Evolutionary conservation across 305 asterid genomes (phyloP).

Genomic region (Fraxinus floribunda): DNA sequence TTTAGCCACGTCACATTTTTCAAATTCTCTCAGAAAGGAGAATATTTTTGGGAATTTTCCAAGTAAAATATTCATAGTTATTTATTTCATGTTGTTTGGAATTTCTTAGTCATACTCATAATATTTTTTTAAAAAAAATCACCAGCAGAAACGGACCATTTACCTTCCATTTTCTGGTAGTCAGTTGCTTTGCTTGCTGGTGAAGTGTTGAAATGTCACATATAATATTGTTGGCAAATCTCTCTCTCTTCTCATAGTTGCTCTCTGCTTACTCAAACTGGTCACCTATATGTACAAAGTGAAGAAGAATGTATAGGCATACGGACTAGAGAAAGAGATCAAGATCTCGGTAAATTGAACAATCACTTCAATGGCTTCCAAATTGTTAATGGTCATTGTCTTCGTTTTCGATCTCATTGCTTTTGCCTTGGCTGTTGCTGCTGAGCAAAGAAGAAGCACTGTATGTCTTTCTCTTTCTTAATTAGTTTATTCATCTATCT

Average conservation of each 20-base stretch:
- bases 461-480: slow-evolving; percentile 23
- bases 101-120: background rate
- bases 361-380: slow-evolving; percentile 66
- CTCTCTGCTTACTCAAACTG: slow-evolving; percentile 43
- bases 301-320: slow-evolving; percentile 4
- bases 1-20: background rate
- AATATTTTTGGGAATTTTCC: background rate
- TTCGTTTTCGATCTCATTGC: slow-evolving; percentile 78
- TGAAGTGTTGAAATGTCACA: slow-evolving; percentile 23
- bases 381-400: slow-evolving; percentile 47
- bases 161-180: background rate
- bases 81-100: no score
- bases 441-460: slow-evolving; percentile 83
- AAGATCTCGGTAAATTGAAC: slow-evolving; percentile 32
- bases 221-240: background rate
- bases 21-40: background rate
- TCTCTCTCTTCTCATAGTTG: slow-evolving; percentile 1
- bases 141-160: background rate
- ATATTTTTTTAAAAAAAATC: no score
- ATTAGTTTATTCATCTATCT: background rate
- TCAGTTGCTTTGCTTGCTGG: slow-evolving; percentile 18
- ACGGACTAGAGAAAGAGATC: slow-evolving; percentile 23
- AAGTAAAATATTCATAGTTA: background rate
- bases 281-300: slow-evolving; percentile 34
- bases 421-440: slow-evolving; percentile 87